Conservation (phyloP, 805 yeast species). For the Ogataea methanolica region DNA sequence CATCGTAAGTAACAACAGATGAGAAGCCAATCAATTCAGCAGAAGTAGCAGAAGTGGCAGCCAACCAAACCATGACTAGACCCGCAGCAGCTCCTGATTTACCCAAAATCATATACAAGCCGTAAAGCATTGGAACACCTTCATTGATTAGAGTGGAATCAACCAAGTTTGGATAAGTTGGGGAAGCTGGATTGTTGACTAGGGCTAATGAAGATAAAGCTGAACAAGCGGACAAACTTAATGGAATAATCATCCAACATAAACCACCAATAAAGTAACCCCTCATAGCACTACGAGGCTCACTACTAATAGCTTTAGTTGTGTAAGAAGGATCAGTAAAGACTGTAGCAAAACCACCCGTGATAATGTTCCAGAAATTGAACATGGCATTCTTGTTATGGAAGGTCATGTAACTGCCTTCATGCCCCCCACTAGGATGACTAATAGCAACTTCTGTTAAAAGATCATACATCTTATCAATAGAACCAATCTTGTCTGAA, state of each 20-base stretch:
- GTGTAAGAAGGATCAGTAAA: conserved; percentile 29
- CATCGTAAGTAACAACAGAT: conserved; percentile 35
- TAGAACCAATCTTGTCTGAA: conserved; percentile 29
- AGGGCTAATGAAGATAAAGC: conserved; percentile 34
- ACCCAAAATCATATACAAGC: conserved; percentile 31
- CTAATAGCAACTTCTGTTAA: conserved; percentile 16
- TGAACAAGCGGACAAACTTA: conserved; percentile 27
- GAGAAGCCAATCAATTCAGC: conserved; percentile 40
- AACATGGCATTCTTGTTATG: conserved; percentile 30
- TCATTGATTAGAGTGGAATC: conserved; percentile 34
- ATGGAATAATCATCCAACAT: conserved; percentile 31
- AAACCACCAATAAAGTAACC: conserved; percentile 30
- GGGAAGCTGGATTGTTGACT: conserved; percentile 27
- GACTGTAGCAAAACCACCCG: conserved; percentile 25
- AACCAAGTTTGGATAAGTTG: conserved; percentile 39
- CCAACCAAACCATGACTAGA: conserved; percentile 35
- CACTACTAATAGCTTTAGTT: conserved; percentile 30
- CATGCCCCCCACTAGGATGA: conserved; percentile 23
- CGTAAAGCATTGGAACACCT: conserved; percentile 35
- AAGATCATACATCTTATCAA: conserved; percentile 31
- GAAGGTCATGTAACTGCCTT: conserved; percentile 31
- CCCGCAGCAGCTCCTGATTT: conserved; percentile 39
- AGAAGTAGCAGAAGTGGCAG: conserved; percentile 38
- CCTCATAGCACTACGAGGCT: conserved; percentile 23
- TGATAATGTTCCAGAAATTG: conserved; percentile 34